Evolutionary conservation across 306 rosid species (phyloP).

Genomic region (Cucurbita argyrosperma): DNA sequence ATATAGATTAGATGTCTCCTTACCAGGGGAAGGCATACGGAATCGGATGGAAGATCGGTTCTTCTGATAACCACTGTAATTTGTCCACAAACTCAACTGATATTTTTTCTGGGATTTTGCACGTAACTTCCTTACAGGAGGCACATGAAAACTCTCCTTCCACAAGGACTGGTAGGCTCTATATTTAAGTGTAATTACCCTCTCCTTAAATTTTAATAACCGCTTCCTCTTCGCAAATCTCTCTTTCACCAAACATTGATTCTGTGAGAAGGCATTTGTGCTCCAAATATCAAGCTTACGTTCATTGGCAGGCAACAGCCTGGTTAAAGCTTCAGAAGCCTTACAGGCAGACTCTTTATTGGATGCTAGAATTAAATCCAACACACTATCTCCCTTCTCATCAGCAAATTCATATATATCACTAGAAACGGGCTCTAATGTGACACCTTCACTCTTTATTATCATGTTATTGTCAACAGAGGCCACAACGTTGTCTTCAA

Average conservation of each 20-base stretch:
- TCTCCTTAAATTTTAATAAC: conserved; percentile 60
- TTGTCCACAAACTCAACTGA: conserved; percentile 48
- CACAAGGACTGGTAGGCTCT: conserved; percentile 64
- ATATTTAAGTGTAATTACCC: conserved; percentile 57
- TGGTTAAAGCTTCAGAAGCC: conserved; percentile 34
- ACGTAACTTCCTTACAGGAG: conserved; percentile 46
- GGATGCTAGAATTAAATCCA: conserved; percentile 30
- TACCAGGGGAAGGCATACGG: conserved; percentile 65
- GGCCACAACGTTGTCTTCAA: background rate
- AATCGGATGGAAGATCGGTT: conserved; percentile 64
- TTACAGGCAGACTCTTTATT: conserved; percentile 47
- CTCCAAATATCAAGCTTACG: conserved; percentile 14
- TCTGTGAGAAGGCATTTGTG: conserved; percentile 12
- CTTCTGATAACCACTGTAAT: conserved; percentile 43
- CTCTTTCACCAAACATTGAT: conserved; percentile 23
- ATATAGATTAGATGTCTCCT: conserved; percentile 4
- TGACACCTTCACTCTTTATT: background rate
- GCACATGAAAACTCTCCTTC: conserved; percentile 69
- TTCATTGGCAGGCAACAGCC: conserved; percentile 32
- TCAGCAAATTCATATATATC: conserved; percentile 1
- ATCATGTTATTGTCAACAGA: background rate
- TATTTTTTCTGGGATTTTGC: conserved; percentile 60
- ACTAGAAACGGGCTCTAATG: background rate
- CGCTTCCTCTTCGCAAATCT: conserved; percentile 44
- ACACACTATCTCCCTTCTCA: conserved; percentile 13